A percentile compares a stretch with the other conserved stretches of the same genome.
Evolutionary conservation across 1,284 basidiomycete genomes (phyloP).

Genomic region (Xerocomus amazonicus): DNA sequence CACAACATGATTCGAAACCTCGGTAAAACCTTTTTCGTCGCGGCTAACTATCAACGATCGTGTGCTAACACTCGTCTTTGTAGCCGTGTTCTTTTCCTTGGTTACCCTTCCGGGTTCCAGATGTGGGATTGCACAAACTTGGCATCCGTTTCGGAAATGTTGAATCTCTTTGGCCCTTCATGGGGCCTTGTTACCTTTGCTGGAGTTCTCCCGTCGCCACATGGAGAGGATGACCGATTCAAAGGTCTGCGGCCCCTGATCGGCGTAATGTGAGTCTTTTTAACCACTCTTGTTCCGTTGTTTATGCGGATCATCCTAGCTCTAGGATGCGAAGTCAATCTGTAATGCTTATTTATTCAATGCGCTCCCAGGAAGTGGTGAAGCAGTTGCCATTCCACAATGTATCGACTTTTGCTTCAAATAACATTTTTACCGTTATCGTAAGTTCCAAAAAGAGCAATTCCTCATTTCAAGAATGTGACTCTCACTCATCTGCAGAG

Average conservation of each 20-base stretch:
- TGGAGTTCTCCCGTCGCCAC: constrained; percentile 42
- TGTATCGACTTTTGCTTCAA: constrained; percentile 48
- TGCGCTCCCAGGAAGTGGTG: constrained; percentile 52
- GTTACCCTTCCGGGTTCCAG: constrained; percentile 57
- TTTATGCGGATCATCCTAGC: constrained; percentile 15
- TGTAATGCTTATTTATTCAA: constrained; percentile 56
- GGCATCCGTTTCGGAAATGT: constrained; percentile 42
- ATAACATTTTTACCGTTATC: constrained; percentile 51
- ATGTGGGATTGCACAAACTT: constrained; percentile 68
- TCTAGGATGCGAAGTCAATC: constrained; percentile 30
- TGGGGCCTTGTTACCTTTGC: constrained; percentile 43
- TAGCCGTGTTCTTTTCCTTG: constrained; percentile 57
- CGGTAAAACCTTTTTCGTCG: constrained; percentile 16
- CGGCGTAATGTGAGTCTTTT: constrained; percentile 52
- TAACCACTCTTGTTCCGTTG: neutral
- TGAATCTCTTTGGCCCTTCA: constrained; percentile 27
- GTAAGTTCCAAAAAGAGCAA: constrained; percentile 39
- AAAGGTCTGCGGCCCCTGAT: constrained; percentile 44
- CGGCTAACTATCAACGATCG: constrained; percentile 3
- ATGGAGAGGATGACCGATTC: constrained; percentile 29
- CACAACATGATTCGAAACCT: constrained; percentile 15
- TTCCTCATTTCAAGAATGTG: neutral
- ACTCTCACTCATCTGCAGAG: constrained; percentile 39
- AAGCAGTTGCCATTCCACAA: constrained; percentile 45
- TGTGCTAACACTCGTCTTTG: constrained; percentile 2